Evolutionary conservation across 129 eudicot species (phyloP), one percentile per base, ranked within the genome.

Genomic region (Tagetes patula): DNA sequence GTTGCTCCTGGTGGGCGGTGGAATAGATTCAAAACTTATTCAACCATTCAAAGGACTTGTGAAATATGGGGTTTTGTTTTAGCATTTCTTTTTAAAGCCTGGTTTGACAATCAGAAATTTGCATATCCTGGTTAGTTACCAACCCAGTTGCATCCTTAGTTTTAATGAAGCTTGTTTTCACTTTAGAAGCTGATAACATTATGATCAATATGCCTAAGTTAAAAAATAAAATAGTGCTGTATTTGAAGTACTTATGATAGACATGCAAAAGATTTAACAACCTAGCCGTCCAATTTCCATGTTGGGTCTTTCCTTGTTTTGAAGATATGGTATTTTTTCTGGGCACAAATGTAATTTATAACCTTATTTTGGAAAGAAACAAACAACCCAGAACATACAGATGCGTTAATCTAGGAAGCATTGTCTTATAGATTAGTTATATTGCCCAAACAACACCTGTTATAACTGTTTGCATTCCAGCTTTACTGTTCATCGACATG

Each of bases 1-100:
- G 99, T 94, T 81, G 82, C 96, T 37, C 99, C 99, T 71, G 99
- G 97, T 73, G 99, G 99, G 37, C 83, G 97, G 27, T 94, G 99
- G 99, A 94, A 74, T 75, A 83, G 97, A 82, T 94, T 94, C 77
- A 94, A 94, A 84, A 90, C 99, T 2, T 94, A 94, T 79, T 94
- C 99, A 62, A 94, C 99, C 36, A 88, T 94, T 73, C 99, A 94
- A 78, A 88, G 99, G 85, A 88, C 99, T 65, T 64, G 92, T 76
- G 99, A 94, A 69, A 90, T 94, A 50, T 94, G 99, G 99, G 99
- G 99, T 71, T 94, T 81, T 83, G 89, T 94, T 66, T 48, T 94
- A 40, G 83, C 84, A 46, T 90, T 94, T 73, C 36, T 88, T 67
- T 88, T 94, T 67, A 86, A 71, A 82, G 96, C 67, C 42, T 94